Percentiles rank a stretch among this genome's conserved stretches.
Conservation (phyloP, 768 basidiomycete genomes). For the Scleroderma citrinum region DNA sequence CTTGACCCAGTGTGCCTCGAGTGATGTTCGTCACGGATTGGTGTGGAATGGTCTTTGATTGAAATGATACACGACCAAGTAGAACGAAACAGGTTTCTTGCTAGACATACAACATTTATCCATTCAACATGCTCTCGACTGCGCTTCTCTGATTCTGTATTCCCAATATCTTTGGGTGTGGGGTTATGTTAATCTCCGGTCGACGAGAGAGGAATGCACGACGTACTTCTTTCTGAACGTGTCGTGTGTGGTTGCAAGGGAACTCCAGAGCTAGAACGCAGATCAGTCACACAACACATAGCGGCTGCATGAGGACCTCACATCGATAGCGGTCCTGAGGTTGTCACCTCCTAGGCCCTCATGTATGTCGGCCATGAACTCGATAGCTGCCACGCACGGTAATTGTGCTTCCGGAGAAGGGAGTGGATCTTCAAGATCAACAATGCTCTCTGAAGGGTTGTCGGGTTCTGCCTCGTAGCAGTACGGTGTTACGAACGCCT, state of each 20-base stretch:
- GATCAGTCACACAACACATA: slow-evolving; percentile 9
- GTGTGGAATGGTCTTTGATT: too few species aligned
- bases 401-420: slow-evolving; percentile 62
- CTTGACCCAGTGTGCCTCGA: too few species aligned
- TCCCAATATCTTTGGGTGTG: slow-evolving; percentile 66
- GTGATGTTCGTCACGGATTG: too few species aligned
- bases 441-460: slow-evolving; percentile 40
- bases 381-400: slow-evolving; percentile 74
- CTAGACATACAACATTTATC: slow-evolving; percentile 9
- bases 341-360: slow-evolving; percentile 50
- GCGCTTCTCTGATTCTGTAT: slow-evolving; percentile 57
- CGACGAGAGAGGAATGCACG: neutral
- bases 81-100: neutral
- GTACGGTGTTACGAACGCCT: slow-evolving; percentile 63
- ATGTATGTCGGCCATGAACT: slow-evolving; percentile 78
- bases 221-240: slow-evolving; percentile 70
- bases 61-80: neutral
- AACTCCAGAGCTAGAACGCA: slow-evolving; percentile 56
- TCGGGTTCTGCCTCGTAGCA: slow-evolving; percentile 32
- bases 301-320: slow-evolving; percentile 19
- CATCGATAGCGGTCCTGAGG: slow-evolving; percentile 44
- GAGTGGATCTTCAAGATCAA: slow-evolving; percentile 69
- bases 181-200: slow-evolving; percentile 22
- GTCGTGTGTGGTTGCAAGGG: slow-evolving; percentile 64
- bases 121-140: slow-evolving; percentile 18